phyloP scores from a whole-genome alignment of 306 rosid species.

The Gynostemma pentaphyllum region DNA sequence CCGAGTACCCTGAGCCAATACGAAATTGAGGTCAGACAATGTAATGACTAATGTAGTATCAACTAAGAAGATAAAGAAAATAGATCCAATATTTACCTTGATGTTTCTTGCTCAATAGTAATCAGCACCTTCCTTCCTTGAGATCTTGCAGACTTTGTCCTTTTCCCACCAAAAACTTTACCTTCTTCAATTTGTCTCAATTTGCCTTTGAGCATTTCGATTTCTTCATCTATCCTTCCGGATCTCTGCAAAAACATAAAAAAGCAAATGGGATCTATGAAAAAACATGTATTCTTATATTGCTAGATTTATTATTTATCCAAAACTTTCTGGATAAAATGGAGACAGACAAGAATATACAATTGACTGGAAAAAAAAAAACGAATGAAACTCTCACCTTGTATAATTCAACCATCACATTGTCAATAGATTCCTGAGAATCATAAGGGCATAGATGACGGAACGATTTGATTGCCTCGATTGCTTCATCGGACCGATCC shows the following conservation, averaged over 20 bases:
- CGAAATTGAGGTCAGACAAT: not conserved
- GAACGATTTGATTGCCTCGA: constrained; percentile 83
- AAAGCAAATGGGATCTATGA: not conserved
- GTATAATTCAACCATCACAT: constrained; percentile 70
- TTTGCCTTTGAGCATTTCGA: constrained; percentile 66
- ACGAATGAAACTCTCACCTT: constrained; percentile 37
- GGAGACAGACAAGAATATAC: not conserved
- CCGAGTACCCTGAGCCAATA: constrained; percentile 52
- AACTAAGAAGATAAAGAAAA: constrained; percentile 4
- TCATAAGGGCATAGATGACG: constrained; percentile 76
- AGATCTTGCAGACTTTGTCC: constrained; percentile 72
- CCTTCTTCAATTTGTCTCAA: constrained; percentile 73
- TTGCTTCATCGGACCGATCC: constrained; percentile 77
- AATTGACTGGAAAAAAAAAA: not conserved
- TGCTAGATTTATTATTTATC: too few relatives aligned
- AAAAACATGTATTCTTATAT: not conserved
- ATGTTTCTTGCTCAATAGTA: constrained; percentile 73
- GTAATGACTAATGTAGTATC: not conserved
- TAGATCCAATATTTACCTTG: constrained; percentile 36
- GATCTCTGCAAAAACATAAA: constrained; percentile 42
- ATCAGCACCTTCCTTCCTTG: constrained; percentile 86
- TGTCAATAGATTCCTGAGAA: constrained; percentile 86
- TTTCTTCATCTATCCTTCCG: constrained; percentile 86
- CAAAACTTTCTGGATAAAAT: too few relatives aligned
- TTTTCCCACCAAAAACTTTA: constrained; percentile 49